Base-by-base conservation (phyloP, 495 filamentous ascomycete species). In the Neurospora tetraspora region DNA sequence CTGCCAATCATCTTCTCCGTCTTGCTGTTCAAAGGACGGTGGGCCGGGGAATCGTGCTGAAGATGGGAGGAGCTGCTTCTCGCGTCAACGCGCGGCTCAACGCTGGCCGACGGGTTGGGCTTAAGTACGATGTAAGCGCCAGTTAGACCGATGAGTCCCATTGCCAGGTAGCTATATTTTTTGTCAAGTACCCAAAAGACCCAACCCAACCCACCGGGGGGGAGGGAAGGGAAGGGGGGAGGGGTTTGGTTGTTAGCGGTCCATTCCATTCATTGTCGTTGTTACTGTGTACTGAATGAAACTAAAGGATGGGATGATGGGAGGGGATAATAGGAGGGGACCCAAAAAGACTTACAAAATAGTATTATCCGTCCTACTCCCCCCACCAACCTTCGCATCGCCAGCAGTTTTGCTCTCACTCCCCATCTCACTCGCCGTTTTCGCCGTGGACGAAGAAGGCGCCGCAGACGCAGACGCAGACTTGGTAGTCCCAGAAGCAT, bases 1-100 rank as follows among this genome's bases (percentile, higher is more conserved):
- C 70, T 16, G 23, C 70, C 70, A 53, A 71, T 53, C 70, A 40
- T 45, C 70, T 71, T 71, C 70, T 38, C 40, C 70, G 2, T 53
- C 39, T 6, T 39, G 36, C 16, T 43, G 18, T 31, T 70, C 39
- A 12, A 43, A 10, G 69, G 27, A 27, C 36, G 40, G 27, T 20
- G 69, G 27, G 40, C 69, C 11, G 40, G 40, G 9, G 5, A 27
- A 27, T 8, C 12, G 6, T 70, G 69, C 23, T 45, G 40, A 18
- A 5, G 9, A 8, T 47, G 27, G 37, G 39, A 47, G 39, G 70
- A 45, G 70, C 39, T 71, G 20, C 70, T 31, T 31, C 18, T 23
- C n/a, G 70, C 70, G 39, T 71, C 70, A 45, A 45, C 45, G 39
- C 70, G 39, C 14, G 69, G 69, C 11, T 70, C 69, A 9, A 18